Evolutionary conservation across 208 protist species (phyloP).

Genomic region (Endotrypanum monterogeii): DNA sequence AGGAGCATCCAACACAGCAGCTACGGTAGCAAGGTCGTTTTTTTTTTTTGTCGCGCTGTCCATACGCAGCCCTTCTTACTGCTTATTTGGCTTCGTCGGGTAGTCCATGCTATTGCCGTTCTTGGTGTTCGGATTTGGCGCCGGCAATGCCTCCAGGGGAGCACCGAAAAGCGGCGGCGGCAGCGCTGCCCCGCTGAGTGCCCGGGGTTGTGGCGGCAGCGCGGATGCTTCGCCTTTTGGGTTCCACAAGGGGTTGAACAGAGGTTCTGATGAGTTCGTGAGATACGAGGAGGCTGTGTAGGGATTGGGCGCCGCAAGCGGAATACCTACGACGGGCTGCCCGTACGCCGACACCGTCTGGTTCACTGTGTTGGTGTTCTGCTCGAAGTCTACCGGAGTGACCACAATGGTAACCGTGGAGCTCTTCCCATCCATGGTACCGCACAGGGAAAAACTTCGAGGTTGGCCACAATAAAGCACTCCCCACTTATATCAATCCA

Average conservation of each 20-base stretch:
- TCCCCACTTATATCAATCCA: constrained; percentile 47
- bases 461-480: constrained; percentile 31
- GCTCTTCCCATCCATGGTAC: constrained; percentile 44
- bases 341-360: constrained; percentile 12
- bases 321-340: constrained; percentile 32
- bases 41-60: neutral
- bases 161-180: constrained; percentile 27
- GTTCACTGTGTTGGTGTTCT: neutral
- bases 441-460: constrained; percentile 34
- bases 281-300: constrained; percentile 43
- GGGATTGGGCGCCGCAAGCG: constrained; percentile 21
- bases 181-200: constrained; percentile 21
- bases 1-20: neutral
- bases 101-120: constrained; percentile 13
- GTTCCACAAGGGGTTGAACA: constrained; percentile 10
- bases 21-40: neutral
- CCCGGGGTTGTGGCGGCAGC: constrained; percentile 28
- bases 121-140: neutral
- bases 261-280: constrained; percentile 12
- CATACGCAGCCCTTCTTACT: constrained; percentile 3
- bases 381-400: constrained; percentile 44
- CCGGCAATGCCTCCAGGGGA: constrained; percentile 11
- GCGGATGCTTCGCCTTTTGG: constrained; percentile 17
- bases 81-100: constrained; percentile 19
- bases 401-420: constrained; percentile 35